Percentiles rank a stretch among this genome's conserved stretches.
Evolutionary conservation across 805 yeast genomes (phyloP).

Genomic region (Saturnispora kantuleensis): DNA sequence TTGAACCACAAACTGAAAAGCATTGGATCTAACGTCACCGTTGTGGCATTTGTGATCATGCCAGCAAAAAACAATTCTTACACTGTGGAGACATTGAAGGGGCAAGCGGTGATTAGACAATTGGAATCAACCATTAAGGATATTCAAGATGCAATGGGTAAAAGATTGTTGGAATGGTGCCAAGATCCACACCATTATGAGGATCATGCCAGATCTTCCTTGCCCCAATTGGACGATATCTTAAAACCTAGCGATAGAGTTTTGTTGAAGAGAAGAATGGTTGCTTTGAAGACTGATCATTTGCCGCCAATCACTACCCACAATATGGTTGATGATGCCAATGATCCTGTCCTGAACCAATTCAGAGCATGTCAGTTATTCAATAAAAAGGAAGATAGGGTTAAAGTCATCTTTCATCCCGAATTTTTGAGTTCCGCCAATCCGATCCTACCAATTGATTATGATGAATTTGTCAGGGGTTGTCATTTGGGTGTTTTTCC

Average conservation of each 20-base stretch:
- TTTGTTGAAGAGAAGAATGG: conserved; percentile 79
- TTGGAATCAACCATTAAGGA: conserved; percentile 82
- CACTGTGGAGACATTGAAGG: conserved; percentile 90
- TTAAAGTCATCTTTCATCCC: conserved; percentile 94
- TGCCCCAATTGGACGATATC: conserved; percentile 71
- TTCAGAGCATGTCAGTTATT: conserved; percentile 86
- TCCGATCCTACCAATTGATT: conserved; percentile 86
- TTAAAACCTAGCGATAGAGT: conserved; percentile 84
- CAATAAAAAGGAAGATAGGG: conserved; percentile 83
- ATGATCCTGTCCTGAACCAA: conserved; percentile 85
- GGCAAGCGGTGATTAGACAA: conserved; percentile 92
- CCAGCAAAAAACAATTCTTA: conserved; percentile 92
- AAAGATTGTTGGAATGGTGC: conserved; percentile 83
- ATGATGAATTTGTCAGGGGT: conserved; percentile 96
- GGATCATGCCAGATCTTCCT: conserved; percentile 35
- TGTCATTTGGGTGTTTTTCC: conserved; percentile 98
- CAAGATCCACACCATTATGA: conserved; percentile 33
- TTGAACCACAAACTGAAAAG: conserved; percentile 80
- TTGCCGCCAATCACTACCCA: conserved; percentile 96
- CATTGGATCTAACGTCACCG: conserved; percentile 76
- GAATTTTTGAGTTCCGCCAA: conserved; percentile 91
- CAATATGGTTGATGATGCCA: conserved; percentile 87
- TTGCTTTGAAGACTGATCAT: conserved; percentile 81
- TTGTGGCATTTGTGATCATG: conserved; percentile 96
- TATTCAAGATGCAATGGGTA: conserved; percentile 79